Conservation (phyloP, 345 rosid species). For the Combretum micranthum region DNA sequence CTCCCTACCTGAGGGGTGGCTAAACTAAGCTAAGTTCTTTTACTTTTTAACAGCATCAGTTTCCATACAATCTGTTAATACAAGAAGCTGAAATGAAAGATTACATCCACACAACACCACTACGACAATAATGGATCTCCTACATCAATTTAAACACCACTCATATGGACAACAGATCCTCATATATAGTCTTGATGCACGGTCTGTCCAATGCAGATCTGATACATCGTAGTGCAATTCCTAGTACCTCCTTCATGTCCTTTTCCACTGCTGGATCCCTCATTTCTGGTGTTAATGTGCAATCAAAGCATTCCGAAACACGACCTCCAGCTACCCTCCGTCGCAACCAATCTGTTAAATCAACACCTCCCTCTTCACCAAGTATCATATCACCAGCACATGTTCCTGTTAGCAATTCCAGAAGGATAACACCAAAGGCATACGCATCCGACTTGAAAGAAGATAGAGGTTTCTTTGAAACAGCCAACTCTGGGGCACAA, state of each 20-base stretch:
- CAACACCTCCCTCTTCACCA: conserved; percentile 66
- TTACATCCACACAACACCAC: too few species aligned
- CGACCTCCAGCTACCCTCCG: conserved; percentile 60
- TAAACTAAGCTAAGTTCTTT: too few species aligned
- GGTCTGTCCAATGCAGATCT: conserved; percentile 83
- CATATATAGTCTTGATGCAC: conserved; percentile 91
- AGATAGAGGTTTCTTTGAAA: conserved; percentile 79
- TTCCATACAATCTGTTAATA: too few species aligned
- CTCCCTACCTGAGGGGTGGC: too few species aligned
- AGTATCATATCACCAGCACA: conserved; percentile 92
- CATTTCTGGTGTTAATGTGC: conserved; percentile 45
- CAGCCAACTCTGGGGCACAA: conserved; percentile 86
- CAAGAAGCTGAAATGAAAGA: too few species aligned
- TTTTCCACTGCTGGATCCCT: conserved; percentile 54
- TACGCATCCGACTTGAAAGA: conserved; percentile 93
- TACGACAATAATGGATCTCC: too few species aligned
- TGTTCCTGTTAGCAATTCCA: conserved; percentile 80
- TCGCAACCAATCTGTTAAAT: conserved; percentile 77
- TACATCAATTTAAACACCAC: background rate
- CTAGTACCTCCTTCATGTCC: conserved; percentile 90
- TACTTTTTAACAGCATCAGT: too few species aligned
- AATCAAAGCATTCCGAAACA: conserved; percentile 63
- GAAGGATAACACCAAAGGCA: conserved; percentile 75
- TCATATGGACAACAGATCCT: conserved; percentile 91
- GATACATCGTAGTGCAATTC: conserved; percentile 74